A percentile compares a stretch with the other conserved stretches of the same genome.
phyloP scores from a whole-genome alignment of 805 yeast genomes.

The Cyberlindnera galapagoensis region DNA sequence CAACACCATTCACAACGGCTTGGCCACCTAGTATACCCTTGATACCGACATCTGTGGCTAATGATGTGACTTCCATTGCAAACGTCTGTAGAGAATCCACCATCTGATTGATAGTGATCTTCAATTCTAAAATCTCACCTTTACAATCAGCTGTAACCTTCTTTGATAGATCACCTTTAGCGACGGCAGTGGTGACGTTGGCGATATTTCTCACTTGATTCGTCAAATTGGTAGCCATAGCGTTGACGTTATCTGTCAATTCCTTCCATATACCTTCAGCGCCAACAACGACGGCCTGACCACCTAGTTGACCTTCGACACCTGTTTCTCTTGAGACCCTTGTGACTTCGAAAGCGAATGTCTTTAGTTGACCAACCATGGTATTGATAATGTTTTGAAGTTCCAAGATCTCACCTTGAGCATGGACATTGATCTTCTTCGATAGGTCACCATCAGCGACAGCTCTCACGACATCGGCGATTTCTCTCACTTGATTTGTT shows the following conservation, averaged over 20 bases:
- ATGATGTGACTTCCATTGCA: slow-evolving; percentile 83
- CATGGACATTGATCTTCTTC: slow-evolving; percentile 78
- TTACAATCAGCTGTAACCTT: slow-evolving; percentile 87
- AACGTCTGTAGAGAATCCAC: slow-evolving; percentile 85
- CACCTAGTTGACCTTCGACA: slow-evolving; percentile 81
- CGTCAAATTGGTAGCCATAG: slow-evolving; percentile 83
- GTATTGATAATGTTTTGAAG: slow-evolving; percentile 80
- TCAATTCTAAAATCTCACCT: slow-evolving; percentile 82
- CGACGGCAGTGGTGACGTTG: slow-evolving; percentile 80
- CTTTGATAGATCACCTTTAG: slow-evolving; percentile 81
- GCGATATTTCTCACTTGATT: slow-evolving; percentile 87
- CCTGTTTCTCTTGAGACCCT: slow-evolving; percentile 87
- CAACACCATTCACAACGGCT: slow-evolving; percentile 86
- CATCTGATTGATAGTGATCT: slow-evolving; percentile 85
- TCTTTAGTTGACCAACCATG: slow-evolving; percentile 84
- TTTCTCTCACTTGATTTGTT: slow-evolving; percentile 83
- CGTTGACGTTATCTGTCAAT: slow-evolving; percentile 81
- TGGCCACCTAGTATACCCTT: slow-evolving; percentile 90
- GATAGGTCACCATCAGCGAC: slow-evolving; percentile 88
- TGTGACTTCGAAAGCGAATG: slow-evolving; percentile 84
- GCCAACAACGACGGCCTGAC: slow-evolving; percentile 77
- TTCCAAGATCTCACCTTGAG: slow-evolving; percentile 82
- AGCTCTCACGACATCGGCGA: slow-evolving; percentile 87
- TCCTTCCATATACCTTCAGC: slow-evolving; percentile 90
- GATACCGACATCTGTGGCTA: slow-evolving; percentile 89